Conservation (phyloP, 345 rosid genomes). For the Cardamine resedifolia region DNA sequence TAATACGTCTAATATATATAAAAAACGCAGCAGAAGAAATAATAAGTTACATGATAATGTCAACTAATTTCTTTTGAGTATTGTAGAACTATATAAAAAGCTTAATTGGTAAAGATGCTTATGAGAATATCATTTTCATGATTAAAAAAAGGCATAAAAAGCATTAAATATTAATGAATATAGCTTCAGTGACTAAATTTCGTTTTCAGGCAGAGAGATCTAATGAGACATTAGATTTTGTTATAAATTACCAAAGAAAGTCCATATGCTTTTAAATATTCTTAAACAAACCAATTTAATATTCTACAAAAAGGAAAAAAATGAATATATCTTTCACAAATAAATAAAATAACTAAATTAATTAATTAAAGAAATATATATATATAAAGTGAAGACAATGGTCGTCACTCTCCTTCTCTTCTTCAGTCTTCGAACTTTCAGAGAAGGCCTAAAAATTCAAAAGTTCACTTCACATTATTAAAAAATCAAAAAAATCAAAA, state of each 20-base stretch:
- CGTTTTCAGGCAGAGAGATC: constrained; percentile 20
- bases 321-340: background rate
- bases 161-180: constrained; percentile 12
- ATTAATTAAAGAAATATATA: background rate
- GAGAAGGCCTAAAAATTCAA: constrained; percentile 29
- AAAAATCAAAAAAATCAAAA: background rate
- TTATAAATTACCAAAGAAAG: constrained; percentile 24
- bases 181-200: too few relatives aligned
- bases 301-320: background rate
- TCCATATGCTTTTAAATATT: constrained; percentile 13
- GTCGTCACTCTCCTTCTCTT: constrained; percentile 27
- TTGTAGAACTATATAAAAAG: background rate
- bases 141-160: background rate
- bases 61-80: background rate
- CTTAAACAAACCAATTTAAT: constrained; percentile 15
- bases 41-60: background rate
- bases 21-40: background rate
- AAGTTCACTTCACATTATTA: constrained; percentile 7
- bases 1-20: background rate
- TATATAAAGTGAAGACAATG: constrained; percentile 29
- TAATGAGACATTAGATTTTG: constrained; percentile 13
- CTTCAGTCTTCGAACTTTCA: constrained; percentile 32
- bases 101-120: background rate
- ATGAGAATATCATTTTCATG: background rate
- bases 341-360: background rate